These are phyloP conservation scores for Aphanomyces stellatus DNA, from an alignment of 352 stramenopile species.

Conservation along the genomic window DNA sequence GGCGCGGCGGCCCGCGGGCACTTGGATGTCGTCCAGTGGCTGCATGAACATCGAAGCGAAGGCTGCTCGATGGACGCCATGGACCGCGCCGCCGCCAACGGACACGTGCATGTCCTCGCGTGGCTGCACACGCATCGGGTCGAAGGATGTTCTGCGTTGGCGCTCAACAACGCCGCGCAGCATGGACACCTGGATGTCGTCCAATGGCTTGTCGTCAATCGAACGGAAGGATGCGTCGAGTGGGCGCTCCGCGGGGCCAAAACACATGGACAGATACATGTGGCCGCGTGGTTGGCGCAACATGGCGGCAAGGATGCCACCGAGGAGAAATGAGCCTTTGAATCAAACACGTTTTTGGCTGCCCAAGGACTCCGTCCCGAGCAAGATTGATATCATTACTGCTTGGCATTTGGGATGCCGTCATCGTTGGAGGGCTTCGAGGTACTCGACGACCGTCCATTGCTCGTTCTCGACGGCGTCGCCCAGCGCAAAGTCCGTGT, in stretches of 20 bases:
- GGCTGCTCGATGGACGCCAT: not conserved
- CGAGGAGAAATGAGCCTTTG: no score
- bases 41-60: conserved; percentile 16
- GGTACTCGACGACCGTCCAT: no score
- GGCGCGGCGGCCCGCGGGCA: conserved; percentile 21
- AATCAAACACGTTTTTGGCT: no score
- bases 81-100: conserved; percentile 14
- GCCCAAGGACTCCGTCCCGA: no score
- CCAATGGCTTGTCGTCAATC: conserved; percentile 31
- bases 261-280: not conserved
- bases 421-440: no score
- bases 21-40: conserved; percentile 22
- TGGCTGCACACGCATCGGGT: conserved; percentile 3
- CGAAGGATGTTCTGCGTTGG: conserved; percentile 15
- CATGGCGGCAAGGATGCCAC: no score
- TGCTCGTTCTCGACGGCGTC: no score
- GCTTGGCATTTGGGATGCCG: no score
- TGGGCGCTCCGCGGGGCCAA: not conserved
- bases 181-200: conserved; percentile 27
- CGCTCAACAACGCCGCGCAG: conserved; percentile 22
- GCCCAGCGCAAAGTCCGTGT: no score
- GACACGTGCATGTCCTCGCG: conserved; percentile 20
- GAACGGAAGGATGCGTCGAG: conserved; percentile 22
- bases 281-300: no score
- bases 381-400: no score